Percentiles rank a stretch among this genome's conserved stretches.
These are phyloP conservation scores for Passiflora organensis DNA, from an alignment of 345 rosid species.

Conservation along the genomic window DNA sequence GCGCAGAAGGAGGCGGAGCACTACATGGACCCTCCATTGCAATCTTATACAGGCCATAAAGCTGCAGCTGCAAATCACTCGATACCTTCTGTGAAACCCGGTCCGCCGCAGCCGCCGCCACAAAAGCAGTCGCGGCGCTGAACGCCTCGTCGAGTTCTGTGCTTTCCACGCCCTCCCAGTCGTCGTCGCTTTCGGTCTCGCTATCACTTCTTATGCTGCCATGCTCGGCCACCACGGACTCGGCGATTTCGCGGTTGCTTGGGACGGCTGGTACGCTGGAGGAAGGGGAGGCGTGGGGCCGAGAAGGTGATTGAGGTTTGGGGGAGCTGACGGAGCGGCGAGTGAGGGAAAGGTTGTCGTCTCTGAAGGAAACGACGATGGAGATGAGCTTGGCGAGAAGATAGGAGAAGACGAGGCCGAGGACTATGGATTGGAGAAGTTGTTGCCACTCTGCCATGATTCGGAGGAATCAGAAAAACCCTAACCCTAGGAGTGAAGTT, in stretches of 20 bases:
- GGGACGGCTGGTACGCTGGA: neutral
- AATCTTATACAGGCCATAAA: conserved; percentile 83
- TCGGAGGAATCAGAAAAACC: conserved; percentile 3
- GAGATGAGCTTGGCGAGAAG: conserved; percentile 92
- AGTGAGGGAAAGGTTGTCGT: conserved; percentile 60
- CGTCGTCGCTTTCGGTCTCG: conserved; percentile 38
- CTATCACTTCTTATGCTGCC: conserved; percentile 73
- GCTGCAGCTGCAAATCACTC: conserved; percentile 63
- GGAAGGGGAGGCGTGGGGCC: neutral
- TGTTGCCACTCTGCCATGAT: conserved; percentile 75
- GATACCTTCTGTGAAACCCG: conserved; percentile 52
- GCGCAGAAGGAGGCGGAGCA: conserved; percentile 77
- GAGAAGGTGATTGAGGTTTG: conserved; percentile 4
- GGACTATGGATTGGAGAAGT: conserved; percentile 61
- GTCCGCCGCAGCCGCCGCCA: conserved; percentile 69
- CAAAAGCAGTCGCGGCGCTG: conserved; percentile 76
- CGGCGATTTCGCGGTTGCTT: conserved; percentile 30
- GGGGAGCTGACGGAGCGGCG: conserved; percentile 28
- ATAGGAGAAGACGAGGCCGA: conserved; percentile 78
- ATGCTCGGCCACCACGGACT: conserved; percentile 63
- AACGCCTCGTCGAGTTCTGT: conserved; percentile 83
- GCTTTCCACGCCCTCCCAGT: conserved; percentile 97
- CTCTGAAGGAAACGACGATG: conserved; percentile 67
- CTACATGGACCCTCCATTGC: conserved; percentile 89
- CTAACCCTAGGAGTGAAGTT: conserved; percentile 11